Evolutionary conservation across 306 rosid genomes (phyloP).

Genomic region (Canavalia ensiformis): DNA sequence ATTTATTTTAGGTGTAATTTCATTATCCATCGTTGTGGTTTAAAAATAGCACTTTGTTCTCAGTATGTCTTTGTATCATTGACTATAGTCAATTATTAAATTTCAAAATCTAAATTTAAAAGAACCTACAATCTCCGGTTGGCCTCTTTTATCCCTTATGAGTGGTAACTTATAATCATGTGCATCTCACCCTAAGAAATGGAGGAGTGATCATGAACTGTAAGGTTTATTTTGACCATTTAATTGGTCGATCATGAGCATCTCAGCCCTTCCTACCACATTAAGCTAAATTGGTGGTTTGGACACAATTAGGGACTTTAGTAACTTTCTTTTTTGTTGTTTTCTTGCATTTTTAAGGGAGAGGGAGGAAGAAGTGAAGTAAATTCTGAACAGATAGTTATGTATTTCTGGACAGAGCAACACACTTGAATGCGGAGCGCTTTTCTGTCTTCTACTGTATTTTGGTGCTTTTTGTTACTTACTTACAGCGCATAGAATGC

Average conservation of each 20-base stretch:
- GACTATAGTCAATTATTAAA: conserved; percentile 8
- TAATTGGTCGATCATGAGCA: background rate
- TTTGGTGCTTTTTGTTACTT: conserved; percentile 14
- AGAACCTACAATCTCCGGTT: background rate
- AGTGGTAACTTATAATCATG: background rate
- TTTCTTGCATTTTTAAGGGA: conserved; percentile 25
- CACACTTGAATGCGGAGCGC: conserved; percentile 9
- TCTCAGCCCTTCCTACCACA: background rate
- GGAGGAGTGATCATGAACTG: background rate
- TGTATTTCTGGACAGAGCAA: conserved; percentile 4
- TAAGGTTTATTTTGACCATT: conserved; percentile 17
- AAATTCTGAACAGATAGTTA: conserved; percentile 30
- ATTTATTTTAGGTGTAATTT: conserved; percentile 31
- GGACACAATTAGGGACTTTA: conserved; percentile 22
- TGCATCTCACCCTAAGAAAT: conserved; percentile 21
- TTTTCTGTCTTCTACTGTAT: conserved; percentile 19
- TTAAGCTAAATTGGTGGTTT: conserved; percentile 16
- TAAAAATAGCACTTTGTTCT: background rate
- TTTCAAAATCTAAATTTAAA: conserved; percentile 28
- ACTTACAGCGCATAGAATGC: background rate
- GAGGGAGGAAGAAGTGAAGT: conserved; percentile 23
- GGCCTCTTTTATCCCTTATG: conserved; percentile 20
- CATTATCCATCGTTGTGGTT: conserved; percentile 20
- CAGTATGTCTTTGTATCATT: conserved; percentile 28
- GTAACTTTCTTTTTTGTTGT: conserved; percentile 22